Conservation (phyloP, 192 early-diverging fungal species). For the Tieghemiomyces parasiticus region DNA sequence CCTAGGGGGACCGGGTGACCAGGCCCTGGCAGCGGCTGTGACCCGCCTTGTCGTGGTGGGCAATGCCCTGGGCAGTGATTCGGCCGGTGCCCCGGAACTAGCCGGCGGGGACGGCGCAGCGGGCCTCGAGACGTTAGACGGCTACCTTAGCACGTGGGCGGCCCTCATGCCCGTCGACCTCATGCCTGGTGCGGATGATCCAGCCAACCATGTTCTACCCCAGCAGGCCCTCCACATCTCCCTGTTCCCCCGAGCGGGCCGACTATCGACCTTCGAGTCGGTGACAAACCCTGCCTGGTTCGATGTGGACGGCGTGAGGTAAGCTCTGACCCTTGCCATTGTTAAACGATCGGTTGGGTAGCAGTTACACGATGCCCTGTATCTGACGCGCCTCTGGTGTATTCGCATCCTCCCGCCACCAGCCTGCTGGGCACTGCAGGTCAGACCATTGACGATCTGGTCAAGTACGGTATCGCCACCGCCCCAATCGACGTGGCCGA, state of each 20-base stretch:
- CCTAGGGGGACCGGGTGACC: constrained; percentile 39
- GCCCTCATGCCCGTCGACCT: constrained; percentile 49
- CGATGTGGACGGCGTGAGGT: constrained; percentile 49
- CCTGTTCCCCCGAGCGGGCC: constrained; percentile 44
- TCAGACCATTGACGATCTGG: constrained; percentile 80
- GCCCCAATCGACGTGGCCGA: constrained; percentile 59
- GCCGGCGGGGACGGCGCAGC: constrained; percentile 23
- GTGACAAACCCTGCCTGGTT: constrained; percentile 73
- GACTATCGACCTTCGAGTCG: constrained; percentile 43
- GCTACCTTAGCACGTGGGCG: constrained; percentile 44
- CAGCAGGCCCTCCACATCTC: constrained; percentile 70
- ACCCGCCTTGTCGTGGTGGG: constrained; percentile 64
- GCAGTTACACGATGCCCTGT: too few species aligned
- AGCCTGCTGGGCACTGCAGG: constrained; percentile 70
- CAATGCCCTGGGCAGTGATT: constrained; percentile 40
- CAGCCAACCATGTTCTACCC: constrained; percentile 60
- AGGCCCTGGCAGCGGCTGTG: constrained; percentile 38
- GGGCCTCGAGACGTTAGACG: constrained; percentile 42
- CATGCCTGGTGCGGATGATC: constrained; percentile 72
- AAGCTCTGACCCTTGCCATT: too few species aligned
- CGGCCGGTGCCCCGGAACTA: constrained; percentile 29
- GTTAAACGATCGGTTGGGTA: too few species aligned
- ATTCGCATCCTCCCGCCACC: too few species aligned
- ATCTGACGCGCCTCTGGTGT: too few species aligned
- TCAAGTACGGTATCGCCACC: constrained; percentile 38